Evolutionary conservation across 257 asterid genomes (phyloP).

Genomic region (Solanum peruvianum): DNA sequence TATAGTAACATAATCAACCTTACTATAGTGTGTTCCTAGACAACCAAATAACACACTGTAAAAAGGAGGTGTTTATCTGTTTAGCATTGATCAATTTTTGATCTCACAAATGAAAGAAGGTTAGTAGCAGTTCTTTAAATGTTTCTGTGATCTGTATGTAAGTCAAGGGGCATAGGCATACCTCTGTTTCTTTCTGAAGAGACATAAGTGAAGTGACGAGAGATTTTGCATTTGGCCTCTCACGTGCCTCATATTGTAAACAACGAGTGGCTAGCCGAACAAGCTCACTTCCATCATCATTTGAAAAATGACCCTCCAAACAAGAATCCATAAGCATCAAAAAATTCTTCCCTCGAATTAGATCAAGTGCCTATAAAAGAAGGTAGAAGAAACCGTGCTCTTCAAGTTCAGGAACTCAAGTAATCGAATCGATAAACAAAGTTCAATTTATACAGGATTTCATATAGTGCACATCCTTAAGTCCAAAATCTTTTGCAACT

Average conservation of each 20-base stretch:
- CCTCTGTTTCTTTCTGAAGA: slow-evolving; percentile 80
- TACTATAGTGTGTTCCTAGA: background rate
- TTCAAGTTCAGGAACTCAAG: background rate
- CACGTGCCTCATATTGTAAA: slow-evolving; percentile 84
- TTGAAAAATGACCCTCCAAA: slow-evolving; percentile 84
- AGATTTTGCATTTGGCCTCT: slow-evolving; percentile 79
- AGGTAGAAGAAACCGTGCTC: background rate
- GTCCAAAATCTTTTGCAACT: background rate
- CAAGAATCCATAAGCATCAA: slow-evolving; percentile 85
- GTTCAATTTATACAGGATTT: background rate
- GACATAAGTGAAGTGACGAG: slow-evolving; percentile 50
- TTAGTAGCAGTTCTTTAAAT: background rate
- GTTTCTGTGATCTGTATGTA: background rate
- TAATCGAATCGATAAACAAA: background rate
- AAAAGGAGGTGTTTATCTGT: background rate
- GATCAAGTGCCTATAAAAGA: slow-evolving; percentile 68
- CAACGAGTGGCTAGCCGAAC: slow-evolving; percentile 81
- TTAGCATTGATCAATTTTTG: background rate
- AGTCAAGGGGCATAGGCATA: background rate
- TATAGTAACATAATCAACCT: background rate
- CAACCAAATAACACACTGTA: background rate
- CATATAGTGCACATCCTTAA: background rate
- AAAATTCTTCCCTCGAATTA: slow-evolving; percentile 63
- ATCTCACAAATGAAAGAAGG: background rate
- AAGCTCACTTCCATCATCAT: slow-evolving; percentile 81